These are phyloP conservation scores for Escovopsis sp. DNA, from an alignment of 2,329 filamentous ascomycete genomes.

Conservation along the genomic window DNA sequence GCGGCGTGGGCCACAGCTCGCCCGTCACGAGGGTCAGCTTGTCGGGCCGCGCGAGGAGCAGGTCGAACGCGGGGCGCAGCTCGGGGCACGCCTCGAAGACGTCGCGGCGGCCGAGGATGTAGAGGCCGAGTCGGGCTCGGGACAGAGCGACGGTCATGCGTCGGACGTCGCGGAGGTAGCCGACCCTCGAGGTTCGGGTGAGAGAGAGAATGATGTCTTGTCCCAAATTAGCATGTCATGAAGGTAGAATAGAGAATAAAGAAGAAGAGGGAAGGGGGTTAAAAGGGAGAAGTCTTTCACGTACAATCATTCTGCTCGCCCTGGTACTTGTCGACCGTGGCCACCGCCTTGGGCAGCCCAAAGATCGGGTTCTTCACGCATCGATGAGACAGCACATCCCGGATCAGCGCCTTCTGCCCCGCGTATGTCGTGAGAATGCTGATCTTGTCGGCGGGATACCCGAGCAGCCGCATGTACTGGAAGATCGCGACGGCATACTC, in stretches of 20 bases:
- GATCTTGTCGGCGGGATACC: slow-evolving; percentile 73
- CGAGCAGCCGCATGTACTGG: slow-evolving; percentile 93
- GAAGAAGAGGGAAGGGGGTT: not conserved
- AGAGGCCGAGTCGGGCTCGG: slow-evolving; percentile 78
- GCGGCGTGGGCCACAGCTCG: slow-evolving; percentile 65
- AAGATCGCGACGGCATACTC: slow-evolving; percentile 93
- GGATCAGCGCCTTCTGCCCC: slow-evolving; percentile 76
- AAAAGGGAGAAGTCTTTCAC: slow-evolving; percentile 20
- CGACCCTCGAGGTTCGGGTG: slow-evolving; percentile 73
- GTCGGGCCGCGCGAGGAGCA: slow-evolving; percentile 61
- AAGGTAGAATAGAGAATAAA: not conserved
- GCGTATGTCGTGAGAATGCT: slow-evolving; percentile 88
- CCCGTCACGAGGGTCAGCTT: slow-evolving; percentile 69
- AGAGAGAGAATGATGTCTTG: slow-evolving; percentile 85
- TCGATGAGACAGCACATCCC: slow-evolving; percentile 69
- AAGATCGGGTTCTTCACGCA: slow-evolving; percentile 76
- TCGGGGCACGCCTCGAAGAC: slow-evolving; percentile 86
- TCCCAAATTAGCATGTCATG: slow-evolving; percentile 10
- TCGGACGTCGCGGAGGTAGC: slow-evolving; percentile 85
- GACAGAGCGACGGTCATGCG: slow-evolving; percentile 90
- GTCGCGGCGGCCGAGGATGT: slow-evolving; percentile 74
- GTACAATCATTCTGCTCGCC: slow-evolving; percentile 98
- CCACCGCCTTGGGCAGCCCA: slow-evolving; percentile 75
- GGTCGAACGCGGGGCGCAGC: slow-evolving; percentile 70
- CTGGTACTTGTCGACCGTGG: slow-evolving; percentile 96